Evolutionary conservation across 495 filamentous ascomycete genomes (phyloP), one percentile per base, ranked within the genome.

Genomic region (Lepidopterella palustris): DNA sequence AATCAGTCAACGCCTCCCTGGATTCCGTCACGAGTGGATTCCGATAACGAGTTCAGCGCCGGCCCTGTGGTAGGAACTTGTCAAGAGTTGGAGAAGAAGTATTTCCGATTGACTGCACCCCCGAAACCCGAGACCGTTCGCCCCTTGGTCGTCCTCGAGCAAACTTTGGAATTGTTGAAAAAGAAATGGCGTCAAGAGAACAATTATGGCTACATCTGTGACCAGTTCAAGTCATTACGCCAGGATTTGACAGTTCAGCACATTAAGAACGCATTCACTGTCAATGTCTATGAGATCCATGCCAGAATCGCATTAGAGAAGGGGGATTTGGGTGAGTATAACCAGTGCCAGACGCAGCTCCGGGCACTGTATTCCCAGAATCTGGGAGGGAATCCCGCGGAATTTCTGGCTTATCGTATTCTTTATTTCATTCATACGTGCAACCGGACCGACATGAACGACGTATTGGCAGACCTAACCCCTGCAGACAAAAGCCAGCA

Each of bases 261-360:
- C 66, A 92, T 99, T 76, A 89, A 88, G 74, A 95, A 88, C 68
- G 87, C 93, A 49, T 97, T 97, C 72, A 96, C 92, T 4, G 91
- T 97, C 54, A 84, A 79, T 59, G 93, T 96, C 49, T 99, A 99
- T 73, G 93, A 99, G 78, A 90, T 92, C 59, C 95, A 99, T 77
- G 95, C 92, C 53, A 86, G 93, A 42, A 97, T 99, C 76, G 93
- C 93, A 61, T 78, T 99, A 71, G 93, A 99, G 79, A 97, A 95
- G 82, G 91, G 87, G 72, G 93, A 99, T 80, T 82, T 97, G 78
- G 92, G 93, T 99, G 93, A 99, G 93, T 99, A 97, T 90, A 99
- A 99, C 80, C 93, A 99, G 82, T 99, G 93, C 74, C 95, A 97
- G 79, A 96, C 93, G 60, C 93, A 97, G 77, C 82, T 99, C 69